A percentile compares a stretch with the other conserved stretches of the same genome.
These are phyloP conservation scores for Heterobasidion occidentale DNA, from an alignment of 1,284 basidiomycete species.

Conservation along the genomic window DNA sequence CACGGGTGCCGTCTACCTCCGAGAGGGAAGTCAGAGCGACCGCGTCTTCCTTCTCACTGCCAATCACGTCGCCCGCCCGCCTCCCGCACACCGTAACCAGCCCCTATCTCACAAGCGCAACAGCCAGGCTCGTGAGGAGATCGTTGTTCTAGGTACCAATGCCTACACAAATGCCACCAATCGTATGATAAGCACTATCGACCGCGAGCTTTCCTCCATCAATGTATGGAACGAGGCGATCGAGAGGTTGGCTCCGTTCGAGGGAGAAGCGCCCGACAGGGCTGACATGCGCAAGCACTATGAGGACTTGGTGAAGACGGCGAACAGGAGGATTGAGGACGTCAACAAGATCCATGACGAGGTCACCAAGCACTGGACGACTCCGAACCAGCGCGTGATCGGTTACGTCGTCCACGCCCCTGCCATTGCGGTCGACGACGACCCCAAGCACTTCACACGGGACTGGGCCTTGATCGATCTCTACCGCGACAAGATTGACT, in stretches of 20 bases:
- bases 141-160: slow-evolving; percentile 25
- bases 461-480: slow-evolving; percentile 27
- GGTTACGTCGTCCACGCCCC: slow-evolving; percentile 26
- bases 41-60: slow-evolving; percentile 20
- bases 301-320: slow-evolving; percentile 17
- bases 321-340: slow-evolving; percentile 11
- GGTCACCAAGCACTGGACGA: slow-evolving; percentile 17
- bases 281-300: slow-evolving; percentile 19
- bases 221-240: slow-evolving; percentile 15
- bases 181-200: slow-evolving; percentile 22
- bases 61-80: slow-evolving; percentile 16
- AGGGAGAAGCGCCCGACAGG: slow-evolving; percentile 14
- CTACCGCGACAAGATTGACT: slow-evolving; percentile 20
- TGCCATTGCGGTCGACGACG: slow-evolving; percentile 17
- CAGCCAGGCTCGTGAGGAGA: slow-evolving; percentile 23
- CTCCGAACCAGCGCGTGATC: slow-evolving; percentile 19
- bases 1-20: slow-evolving; percentile 21
- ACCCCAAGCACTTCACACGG: slow-evolving; percentile 14
- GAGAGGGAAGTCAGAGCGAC: slow-evolving; percentile 13
- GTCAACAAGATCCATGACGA: slow-evolving; percentile 18
- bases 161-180: slow-evolving; percentile 21
- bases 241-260: slow-evolving; percentile 14
- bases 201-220: slow-evolving; percentile 16
- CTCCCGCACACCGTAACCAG: slow-evolving; percentile 19
- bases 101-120: slow-evolving; percentile 8